phyloP scores from a whole-genome alignment of 176 grass and related monocot genomes.

The sorghum (Sorghum bicolor) region Sorghum_bicolor_NCBIv3 NC_012870.2:20690001-20690500 shows the following conservation, averaged over 20 bases:
- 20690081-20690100: constrained; percentile 95
- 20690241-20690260: constrained; percentile 64
- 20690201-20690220: constrained; percentile 91
- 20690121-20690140: constrained; percentile 15
- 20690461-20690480: not conserved
- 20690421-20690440: constrained; percentile 10
- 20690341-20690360: constrained; percentile 79
- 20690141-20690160: constrained; percentile 25
- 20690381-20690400: constrained; percentile 93
- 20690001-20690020: constrained; percentile 84
- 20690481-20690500: not conserved
- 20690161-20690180: constrained; percentile 47
- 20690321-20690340: constrained; percentile 51
- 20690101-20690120: constrained; percentile 33
- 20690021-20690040: constrained; percentile 86
- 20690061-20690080: constrained; percentile 79
- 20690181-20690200: constrained; percentile 81
- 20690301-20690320: constrained; percentile 9
- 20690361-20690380: constrained; percentile 78
- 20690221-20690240: constrained; percentile 92
- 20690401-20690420: constrained; percentile 73
- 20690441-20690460: not conserved
- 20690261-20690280: constrained; percentile 31
- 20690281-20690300: constrained; percentile 15
- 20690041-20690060: constrained; percentile 78